Evolutionary conservation across 139 green algal genomes (phyloP).

Genomic region (Haematococcus sp.): DNA sequence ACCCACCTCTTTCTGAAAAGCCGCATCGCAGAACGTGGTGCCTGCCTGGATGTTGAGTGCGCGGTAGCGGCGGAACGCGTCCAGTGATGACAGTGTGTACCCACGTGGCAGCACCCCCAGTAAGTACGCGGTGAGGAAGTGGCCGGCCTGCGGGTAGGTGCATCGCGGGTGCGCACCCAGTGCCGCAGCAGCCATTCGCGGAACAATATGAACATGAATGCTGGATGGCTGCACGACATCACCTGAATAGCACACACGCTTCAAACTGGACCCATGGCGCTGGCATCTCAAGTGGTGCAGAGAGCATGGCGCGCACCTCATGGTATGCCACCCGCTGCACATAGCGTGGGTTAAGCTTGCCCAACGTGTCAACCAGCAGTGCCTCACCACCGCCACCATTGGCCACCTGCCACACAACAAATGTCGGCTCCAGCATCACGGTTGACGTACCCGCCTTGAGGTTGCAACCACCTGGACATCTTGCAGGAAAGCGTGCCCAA

Average conservation of each 20-base stretch:
- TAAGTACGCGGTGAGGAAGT: slow-evolving; percentile 95
- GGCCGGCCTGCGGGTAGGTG: slow-evolving; percentile 59
- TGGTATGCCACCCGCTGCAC: slow-evolving; percentile 65
- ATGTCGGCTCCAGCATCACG: too few relatives aligned
- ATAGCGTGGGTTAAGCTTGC: slow-evolving; percentile 39
- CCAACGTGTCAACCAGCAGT: slow-evolving; percentile 76
- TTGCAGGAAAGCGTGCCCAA: too few relatives aligned
- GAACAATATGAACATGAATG: slow-evolving; percentile 5
- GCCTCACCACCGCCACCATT: slow-evolving; percentile 71
- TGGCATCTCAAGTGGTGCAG: neutral
- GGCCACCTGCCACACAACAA: slow-evolving; percentile 28
- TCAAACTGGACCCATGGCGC: neutral
- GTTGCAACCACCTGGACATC: too few relatives aligned
- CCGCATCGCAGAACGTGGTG: slow-evolving; percentile 88
- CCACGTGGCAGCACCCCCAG: slow-evolving; percentile 82
- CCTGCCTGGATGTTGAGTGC: slow-evolving; percentile 94
- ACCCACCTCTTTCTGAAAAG: slow-evolving; percentile 81
- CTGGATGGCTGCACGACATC: neutral
- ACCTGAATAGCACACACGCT: neutral
- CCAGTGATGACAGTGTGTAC: slow-evolving; percentile 85
- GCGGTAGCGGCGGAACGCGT: slow-evolving; percentile 82
- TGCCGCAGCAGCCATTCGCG: neutral
- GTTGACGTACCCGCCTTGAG: too few relatives aligned
- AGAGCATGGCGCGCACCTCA: slow-evolving; percentile 73
- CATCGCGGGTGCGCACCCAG: neutral